phyloP scores from a whole-genome alignment of 148 eudicot genomes.

The Silene conica region DNA sequence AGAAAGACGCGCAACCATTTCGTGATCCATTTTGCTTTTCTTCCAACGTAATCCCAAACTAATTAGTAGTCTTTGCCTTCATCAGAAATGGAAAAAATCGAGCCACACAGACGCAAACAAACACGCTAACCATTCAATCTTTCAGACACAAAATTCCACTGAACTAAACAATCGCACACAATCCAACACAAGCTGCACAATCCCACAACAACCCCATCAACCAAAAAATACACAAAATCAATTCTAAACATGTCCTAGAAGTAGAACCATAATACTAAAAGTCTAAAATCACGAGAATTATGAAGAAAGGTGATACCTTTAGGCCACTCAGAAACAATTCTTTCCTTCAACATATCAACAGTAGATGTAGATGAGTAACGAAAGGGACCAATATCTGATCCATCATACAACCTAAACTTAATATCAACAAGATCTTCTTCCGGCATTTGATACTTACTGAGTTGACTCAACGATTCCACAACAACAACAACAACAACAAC shows the following conservation, averaged over 20 bases:
- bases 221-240: not conserved
- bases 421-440: slow-evolving; percentile 69
- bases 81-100: no score
- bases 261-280: not conserved
- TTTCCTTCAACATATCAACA: slow-evolving; percentile 68
- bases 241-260: not conserved
- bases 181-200: not conserved
- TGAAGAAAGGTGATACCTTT: slow-evolving; percentile 42
- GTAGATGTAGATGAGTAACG: slow-evolving; percentile 57
- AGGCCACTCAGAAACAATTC: slow-evolving; percentile 76
- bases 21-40: no score
- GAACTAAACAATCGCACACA: not conserved
- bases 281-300: not conserved
- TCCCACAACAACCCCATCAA: not conserved
- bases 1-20: no score
- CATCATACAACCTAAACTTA: slow-evolving; percentile 79
- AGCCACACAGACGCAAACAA: not conserved
- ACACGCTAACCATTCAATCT: not conserved
- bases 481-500: no score
- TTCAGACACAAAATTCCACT: not conserved
- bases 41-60: no score
- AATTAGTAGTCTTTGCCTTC: no score
- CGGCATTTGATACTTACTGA: slow-evolving; percentile 45
- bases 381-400: slow-evolving; percentile 78
- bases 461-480: slow-evolving; percentile 20